These are phyloP conservation scores for Axilococcus clingmanii DNA, from an alignment of 139 green algal species.

Conservation along the genomic window DNA sequence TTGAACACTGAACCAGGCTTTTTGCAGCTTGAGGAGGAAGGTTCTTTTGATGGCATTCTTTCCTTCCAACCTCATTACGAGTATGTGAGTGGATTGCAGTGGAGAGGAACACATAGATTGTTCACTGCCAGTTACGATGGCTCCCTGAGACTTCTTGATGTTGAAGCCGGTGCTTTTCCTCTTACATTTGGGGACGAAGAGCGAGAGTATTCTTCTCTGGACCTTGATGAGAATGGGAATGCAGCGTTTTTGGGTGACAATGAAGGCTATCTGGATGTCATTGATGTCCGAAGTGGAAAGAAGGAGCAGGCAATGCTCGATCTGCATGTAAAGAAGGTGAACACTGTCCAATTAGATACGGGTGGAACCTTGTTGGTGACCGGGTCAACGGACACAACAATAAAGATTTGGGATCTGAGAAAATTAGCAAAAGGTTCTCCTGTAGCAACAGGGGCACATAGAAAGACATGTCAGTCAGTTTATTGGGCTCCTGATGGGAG, in stretches of 20 bases:
- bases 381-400: constrained; percentile 53
- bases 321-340: constrained; percentile 50
- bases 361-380: constrained; percentile 32
- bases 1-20: neutral
- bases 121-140: constrained; percentile 59
- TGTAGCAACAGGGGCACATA: neutral
- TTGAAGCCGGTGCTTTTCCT: constrained; percentile 8
- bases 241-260: constrained; percentile 25
- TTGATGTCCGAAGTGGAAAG: constrained; percentile 6
- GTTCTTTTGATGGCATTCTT: constrained; percentile 23
- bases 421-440: constrained; percentile 22
- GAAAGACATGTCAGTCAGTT: constrained; percentile 38
- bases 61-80: constrained; percentile 8
- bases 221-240: constrained; percentile 24
- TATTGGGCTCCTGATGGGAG: constrained; percentile 40
- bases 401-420: constrained; percentile 54
- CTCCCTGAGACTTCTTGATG: constrained; percentile 45
- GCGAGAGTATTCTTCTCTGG: constrained; percentile 42
- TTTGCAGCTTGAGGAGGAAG: neutral
- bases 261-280: constrained; percentile 7
- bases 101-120: constrained; percentile 22
- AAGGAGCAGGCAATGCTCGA: neutral
- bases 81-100: constrained; percentile 27
- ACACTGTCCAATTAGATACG: constrained; percentile 36
- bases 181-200: constrained; percentile 14